Evolutionary conservation across 257 asterid genomes (phyloP), one percentile per base, ranked within the genome.

Genomic region (Capsicum rhomboideum): DNA sequence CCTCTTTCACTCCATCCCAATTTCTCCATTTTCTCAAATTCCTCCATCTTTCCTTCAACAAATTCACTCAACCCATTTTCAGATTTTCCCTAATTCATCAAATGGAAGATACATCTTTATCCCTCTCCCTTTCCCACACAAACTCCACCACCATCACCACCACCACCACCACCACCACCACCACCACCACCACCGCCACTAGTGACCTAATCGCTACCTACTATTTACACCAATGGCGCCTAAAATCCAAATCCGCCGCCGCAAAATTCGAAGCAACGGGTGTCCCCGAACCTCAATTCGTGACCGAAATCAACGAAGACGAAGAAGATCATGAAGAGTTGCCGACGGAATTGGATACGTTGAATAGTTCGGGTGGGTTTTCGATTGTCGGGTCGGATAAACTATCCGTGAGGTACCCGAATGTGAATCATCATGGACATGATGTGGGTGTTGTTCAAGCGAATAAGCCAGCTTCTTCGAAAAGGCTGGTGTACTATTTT

Each of bases 401-500:
- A 90, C 91, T 97, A 8, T 93, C 99, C 28, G 91, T 97, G 37
- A 83, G 85, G 53, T 95, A 95, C 66, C 91, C 97, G 7, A 90
- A 6, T 79, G 92, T 83, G 34, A 82, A 92, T 85, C 84, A 90
- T 87, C 98, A 97, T 86, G 96, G 92, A 8, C 94, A 94, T 86
- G 98, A 97, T 63, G 98, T 97, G 18, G 99, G 99, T 44, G 95
- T 91, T 49, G 99, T 93, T 82, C 94, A 95, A 85, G 97, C 98
- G 66, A 91, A 97, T 89, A 90, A 87, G 49, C 89, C 95, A 20
- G 98, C 98, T 6, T 98, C 99, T 52, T 85, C 87, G 44, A 93
- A 93, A 88, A 85, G 97, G 58, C 83, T 97, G 85, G 82, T 94
- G 18, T 96, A 92, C 85, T 96, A 94, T 85, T 96, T 96, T 29